Evolutionary conservation across 1,284 basidiomycete species (phyloP).

Genomic region (Hypsizygus ulmarius): DNA sequence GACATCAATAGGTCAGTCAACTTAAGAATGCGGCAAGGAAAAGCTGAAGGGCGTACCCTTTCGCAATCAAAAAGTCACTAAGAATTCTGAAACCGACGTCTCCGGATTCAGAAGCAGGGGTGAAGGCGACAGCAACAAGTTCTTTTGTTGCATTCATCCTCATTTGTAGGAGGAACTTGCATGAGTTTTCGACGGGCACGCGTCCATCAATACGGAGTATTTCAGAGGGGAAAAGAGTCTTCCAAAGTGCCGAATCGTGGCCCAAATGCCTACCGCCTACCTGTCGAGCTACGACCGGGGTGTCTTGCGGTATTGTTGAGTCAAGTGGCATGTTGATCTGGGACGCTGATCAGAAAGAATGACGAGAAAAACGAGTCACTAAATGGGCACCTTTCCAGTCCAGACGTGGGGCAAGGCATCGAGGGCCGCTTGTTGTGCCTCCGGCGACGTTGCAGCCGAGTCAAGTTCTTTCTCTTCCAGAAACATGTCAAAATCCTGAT

Average conservation of each 20-base stretch:
- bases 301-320: conserved; percentile 61
- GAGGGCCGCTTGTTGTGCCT: conserved; percentile 44
- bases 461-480: conserved; percentile 55
- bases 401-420: conserved; percentile 60
- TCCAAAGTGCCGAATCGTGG: conserved; percentile 61
- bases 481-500: conserved; percentile 83
- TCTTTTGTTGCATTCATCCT: conserved; percentile 78
- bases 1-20: conserved; percentile 17
- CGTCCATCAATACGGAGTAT: conserved; percentile 75
- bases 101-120: conserved; percentile 44
- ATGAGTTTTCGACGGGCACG: conserved; percentile 71
- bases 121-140: conserved; percentile 73
- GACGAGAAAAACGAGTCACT: conserved; percentile 7
- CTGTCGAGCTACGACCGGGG: conserved; percentile 67
- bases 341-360: conserved; percentile 7
- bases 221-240: conserved; percentile 66
- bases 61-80: conserved; percentile 66
- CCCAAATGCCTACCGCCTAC: conserved; percentile 61
- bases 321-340: conserved; percentile 79
- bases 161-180: conserved; percentile 73
- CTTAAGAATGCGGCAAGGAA: conserved; percentile 11
- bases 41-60: conserved; percentile 57
- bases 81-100: conserved; percentile 58
- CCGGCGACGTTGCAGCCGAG: conserved; percentile 28
- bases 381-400: conserved; percentile 62